Conservation (phyloP, 2,329 filamentous ascomycete genomes). For the Colletotrichum eleusines region DNA sequence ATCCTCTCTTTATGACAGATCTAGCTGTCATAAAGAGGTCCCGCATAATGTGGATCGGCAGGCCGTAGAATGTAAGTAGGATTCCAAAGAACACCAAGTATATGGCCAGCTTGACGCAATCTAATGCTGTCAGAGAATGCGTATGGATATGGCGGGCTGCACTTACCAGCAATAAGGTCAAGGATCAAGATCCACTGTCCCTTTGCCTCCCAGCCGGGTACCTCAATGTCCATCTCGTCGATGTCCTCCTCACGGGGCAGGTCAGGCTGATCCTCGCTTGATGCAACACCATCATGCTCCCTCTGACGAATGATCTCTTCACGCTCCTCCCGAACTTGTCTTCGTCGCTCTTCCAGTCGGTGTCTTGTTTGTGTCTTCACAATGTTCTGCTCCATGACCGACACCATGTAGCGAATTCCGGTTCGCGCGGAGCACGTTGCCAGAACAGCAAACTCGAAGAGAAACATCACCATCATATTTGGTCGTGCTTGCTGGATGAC, state of each 20-base stretch:
- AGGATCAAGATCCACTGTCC: conserved; percentile 91
- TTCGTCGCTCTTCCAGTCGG: conserved; percentile 75
- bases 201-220: conserved; percentile 96
- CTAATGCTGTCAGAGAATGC: conserved; percentile 57
- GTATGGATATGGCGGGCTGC: background rate
- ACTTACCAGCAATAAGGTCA: conserved; percentile 82
- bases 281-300: conserved; percentile 60
- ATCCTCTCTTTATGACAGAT: conserved; percentile 90
- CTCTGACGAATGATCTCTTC: conserved; percentile 64
- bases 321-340: conserved; percentile 73
- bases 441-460: conserved; percentile 95
- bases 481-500: conserved; percentile 90
- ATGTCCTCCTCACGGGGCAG: conserved; percentile 79
- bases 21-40: conserved; percentile 95
- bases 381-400: conserved; percentile 81
- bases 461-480: conserved; percentile 99
- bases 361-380: conserved; percentile 78
- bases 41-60: conserved; percentile 96
- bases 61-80: conserved; percentile 90
- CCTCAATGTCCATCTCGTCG: conserved; percentile 94
- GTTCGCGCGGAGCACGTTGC: conserved; percentile 85
- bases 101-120: conserved; percentile 90
- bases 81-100: conserved; percentile 95
- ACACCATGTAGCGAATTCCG: conserved; percentile 80
- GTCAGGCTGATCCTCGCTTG: conserved; percentile 58